Percentiles rank a stretch among this genome's conserved stretches.
Evolutionary conservation across 2,329 filamentous ascomycete species (phyloP).

Genomic region (Monosporascus sp.): DNA sequence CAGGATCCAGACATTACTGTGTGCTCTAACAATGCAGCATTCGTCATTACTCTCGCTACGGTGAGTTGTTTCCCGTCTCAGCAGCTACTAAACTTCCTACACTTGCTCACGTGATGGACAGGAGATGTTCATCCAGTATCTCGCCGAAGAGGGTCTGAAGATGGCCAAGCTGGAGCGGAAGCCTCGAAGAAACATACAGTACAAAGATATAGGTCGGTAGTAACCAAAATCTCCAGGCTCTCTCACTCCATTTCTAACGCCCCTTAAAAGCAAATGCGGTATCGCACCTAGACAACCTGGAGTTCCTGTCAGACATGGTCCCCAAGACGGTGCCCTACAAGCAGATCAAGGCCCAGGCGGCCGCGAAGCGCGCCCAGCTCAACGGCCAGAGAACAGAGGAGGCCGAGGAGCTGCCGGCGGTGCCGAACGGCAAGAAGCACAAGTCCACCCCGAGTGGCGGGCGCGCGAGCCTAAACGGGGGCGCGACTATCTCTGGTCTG

Average conservation of each 20-base stretch:
- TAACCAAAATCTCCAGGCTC: background rate
- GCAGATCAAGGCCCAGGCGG: constrained; percentile 63
- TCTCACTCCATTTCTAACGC: background rate
- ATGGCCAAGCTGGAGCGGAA: constrained; percentile 89
- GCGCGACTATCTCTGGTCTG: constrained; percentile 16
- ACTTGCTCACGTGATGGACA: constrained; percentile 26
- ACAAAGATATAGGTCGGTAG: constrained; percentile 76
- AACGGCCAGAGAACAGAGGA: constrained; percentile 32
- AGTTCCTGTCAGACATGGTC: constrained; percentile 88
- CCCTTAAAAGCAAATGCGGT: constrained; percentile 60
- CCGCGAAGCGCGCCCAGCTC: constrained; percentile 42
- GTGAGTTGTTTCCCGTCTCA: constrained; percentile 36
- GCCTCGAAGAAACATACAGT: constrained; percentile 88
- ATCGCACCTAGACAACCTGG: constrained; percentile 82
- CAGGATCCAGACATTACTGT: constrained; percentile 79
- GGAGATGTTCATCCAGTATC: constrained; percentile 95
- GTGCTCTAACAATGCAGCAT: constrained; percentile 90
- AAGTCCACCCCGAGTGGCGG: constrained; percentile 18
- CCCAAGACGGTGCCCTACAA: constrained; percentile 81
- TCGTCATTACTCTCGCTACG: constrained; percentile 87
- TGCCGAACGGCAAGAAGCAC: constrained; percentile 33
- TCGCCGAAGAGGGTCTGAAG: constrained; percentile 78
- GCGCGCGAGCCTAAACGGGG: constrained; percentile 18
- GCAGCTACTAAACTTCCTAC: background rate
- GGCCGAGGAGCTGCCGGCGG: constrained; percentile 2